These are phyloP conservation scores for Elaeis oleifera DNA, from an alignment of 202 grass and related monocot genomes.

Conservation along the genomic window DNA sequence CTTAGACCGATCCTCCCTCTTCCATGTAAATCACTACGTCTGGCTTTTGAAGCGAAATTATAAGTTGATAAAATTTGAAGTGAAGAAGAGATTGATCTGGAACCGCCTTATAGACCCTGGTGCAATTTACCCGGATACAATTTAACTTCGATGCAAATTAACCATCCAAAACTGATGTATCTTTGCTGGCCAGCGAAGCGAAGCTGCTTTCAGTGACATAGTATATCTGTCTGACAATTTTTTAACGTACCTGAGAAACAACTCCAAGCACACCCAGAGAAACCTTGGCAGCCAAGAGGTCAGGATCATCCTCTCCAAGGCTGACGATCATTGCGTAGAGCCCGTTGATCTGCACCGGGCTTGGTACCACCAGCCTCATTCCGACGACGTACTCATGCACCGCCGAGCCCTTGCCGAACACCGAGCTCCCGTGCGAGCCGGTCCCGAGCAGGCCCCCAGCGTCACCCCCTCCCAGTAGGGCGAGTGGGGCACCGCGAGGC, in stretches of 20 bases:
- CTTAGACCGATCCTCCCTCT: no score
- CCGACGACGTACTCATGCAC: slow-evolving; percentile 16
- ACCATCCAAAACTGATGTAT: no score
- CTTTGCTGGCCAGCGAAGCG: no score
- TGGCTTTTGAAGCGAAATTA: no score
- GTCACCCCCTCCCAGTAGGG: slow-evolving; percentile 12
- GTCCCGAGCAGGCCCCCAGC: slow-evolving; percentile 4
- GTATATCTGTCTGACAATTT: not conserved
- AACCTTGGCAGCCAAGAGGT: slow-evolving; percentile 14
- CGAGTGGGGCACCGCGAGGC: slow-evolving; percentile 2
- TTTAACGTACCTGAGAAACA: slow-evolving; percentile 14
- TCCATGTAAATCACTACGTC: no score
- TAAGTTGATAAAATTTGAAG: no score
- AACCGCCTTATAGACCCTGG: no score
- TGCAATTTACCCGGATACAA: no score
- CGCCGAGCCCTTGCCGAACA: slow-evolving; percentile 9
- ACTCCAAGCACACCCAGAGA: slow-evolving; percentile 21
- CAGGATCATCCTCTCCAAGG: not conserved
- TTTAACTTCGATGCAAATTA: no score
- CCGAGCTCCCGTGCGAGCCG: slow-evolving; percentile 12
- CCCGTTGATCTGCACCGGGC: not conserved
- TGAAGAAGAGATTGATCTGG: no score
- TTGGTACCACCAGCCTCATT: slow-evolving; percentile 13
- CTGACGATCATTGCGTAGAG: not conserved
- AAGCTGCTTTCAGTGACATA: no score